phyloP scores from a whole-genome alignment of 1,139 yeast species.

The Debaryomycetaceae sp. region DNA sequence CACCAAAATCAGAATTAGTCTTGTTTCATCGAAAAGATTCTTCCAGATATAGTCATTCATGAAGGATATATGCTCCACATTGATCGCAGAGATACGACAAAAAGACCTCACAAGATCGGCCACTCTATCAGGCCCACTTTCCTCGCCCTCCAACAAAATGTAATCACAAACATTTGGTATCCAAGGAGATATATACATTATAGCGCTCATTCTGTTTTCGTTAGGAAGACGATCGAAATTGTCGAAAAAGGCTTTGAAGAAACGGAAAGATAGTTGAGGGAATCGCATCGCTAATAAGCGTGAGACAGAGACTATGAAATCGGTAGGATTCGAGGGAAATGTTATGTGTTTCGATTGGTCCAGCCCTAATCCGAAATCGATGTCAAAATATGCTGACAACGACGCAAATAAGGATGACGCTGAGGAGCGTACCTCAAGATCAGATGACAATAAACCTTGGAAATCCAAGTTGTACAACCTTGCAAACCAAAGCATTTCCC shows the following conservation, averaged over 20 bases:
- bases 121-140: constrained; percentile 58
- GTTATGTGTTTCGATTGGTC: constrained; percentile 59
- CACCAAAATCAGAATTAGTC: constrained; percentile 54
- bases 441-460: constrained; percentile 61
- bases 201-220: constrained; percentile 34
- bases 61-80: constrained; percentile 34
- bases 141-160: constrained; percentile 52
- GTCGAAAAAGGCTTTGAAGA: constrained; percentile 58
- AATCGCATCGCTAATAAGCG: constrained; percentile 51
- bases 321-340: constrained; percentile 70
- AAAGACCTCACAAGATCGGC: constrained; percentile 62
- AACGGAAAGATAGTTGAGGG: constrained; percentile 62
- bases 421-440: constrained; percentile 57
- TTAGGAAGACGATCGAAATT: constrained; percentile 46
- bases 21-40: constrained; percentile 57
- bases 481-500: constrained; percentile 44
- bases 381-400: constrained; percentile 54
- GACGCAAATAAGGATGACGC: constrained; percentile 67
- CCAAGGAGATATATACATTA: constrained; percentile 73
- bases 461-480: constrained; percentile 62
- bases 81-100: constrained; percentile 57
- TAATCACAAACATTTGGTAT: constrained; percentile 61
- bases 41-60: constrained; percentile 66
- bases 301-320: constrained; percentile 61
- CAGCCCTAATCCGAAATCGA: constrained; percentile 59